Base-by-base conservation (phyloP, 345 rosid species). In the Salix exigua region DNA sequence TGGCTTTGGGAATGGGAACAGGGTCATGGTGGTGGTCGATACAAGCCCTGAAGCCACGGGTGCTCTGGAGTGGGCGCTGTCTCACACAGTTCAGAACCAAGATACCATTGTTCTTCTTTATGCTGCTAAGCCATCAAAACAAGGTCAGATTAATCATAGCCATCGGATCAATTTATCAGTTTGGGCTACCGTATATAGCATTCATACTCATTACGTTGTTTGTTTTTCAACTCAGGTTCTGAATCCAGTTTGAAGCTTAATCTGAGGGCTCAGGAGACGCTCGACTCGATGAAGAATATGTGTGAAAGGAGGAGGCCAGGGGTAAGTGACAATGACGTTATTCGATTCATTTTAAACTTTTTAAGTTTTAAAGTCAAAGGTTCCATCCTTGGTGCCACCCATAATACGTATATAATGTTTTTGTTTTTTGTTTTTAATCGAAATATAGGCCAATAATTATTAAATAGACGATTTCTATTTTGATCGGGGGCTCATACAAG, bases 1-100 rank as follows among this genome's bases (percentile, higher is more conserved):
- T 1, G 81, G 64, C 35, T 31, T 21, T n/a, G 50, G 48, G 30
- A 74, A 73, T 28, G 89, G 91, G 5, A 90, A 88, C 79, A 93
- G 82, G 82, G 97, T 95, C 26, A 91, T 93, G 99, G 97, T 92
- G 77, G 94, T 91, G 70, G 93, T 89, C 42, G 96, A 91, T 72
- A 85, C 91, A 44, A 91, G 87, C 55, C 75, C 83, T 51, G 97
- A 91, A 72, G 87, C 97, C 2, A 87, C 81, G 28, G 94, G 88
- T 58, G 97, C 97, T 35, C 92, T 93, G 67, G 97, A 95, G 79
- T 91, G 99, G 99, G 89, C 96, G 19, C 81, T 95, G 31, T 82
- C 94, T n/a, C 96, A 89, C 69, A 77, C 92, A 44, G 75, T 95
- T 75, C 92, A 88, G 69, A 62, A 66, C 75, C 87, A 88, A 23